Evolutionary conservation across 2,329 filamentous ascomycete genomes (phyloP), one percentile per base, ranked within the genome.

Genomic region (Penicillium sp.): DNA sequence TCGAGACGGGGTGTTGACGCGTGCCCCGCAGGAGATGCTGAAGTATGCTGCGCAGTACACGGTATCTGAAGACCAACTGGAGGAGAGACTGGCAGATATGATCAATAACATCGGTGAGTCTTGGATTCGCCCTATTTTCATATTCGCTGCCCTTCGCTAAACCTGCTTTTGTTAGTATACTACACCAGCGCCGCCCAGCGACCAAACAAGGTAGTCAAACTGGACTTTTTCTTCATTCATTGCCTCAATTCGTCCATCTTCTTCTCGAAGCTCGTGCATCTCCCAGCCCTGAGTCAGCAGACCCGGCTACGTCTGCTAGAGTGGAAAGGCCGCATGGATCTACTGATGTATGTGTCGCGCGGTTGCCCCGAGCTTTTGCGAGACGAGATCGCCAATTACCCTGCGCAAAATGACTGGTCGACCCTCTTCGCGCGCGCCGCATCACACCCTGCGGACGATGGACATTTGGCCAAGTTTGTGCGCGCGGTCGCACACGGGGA

Each of bases 211-310:
- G 76, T 83, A 24, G 81, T 89, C 54, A 93, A 90, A 73, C 88
- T 92, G 73, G 93, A 97, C 74, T 97, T 97, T 75, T 95, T 89
- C 80, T 82, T 81, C 72, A 93, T 93, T 70, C 93, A 97, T 76
- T 86, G 88, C 70, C 80, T 94, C 67, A 97, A 90, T 72, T 81
- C 82, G 12, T 89, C 89, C n/a, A 87, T 96, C 67, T 95, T 94
- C 80, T 83, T 91, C 66, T 81, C 83, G 6, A 74, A 82, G 8
- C 83, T 97, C 73, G 84, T 91, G 65, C 74, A 82, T 88, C 71
- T 78, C 79, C 12, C 83, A 83, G 66, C 66, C 81, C 40, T 95
- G 86, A 85, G 81, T 93, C 47, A 78, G 0, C 80, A 82, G 8
- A 80, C 81, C 53, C 94, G 93, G 73, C 80, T 83, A 13, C 87